Base-by-base conservation (phyloP, 129 eudicot genomes). In the Lactuca sativa region DNA sequence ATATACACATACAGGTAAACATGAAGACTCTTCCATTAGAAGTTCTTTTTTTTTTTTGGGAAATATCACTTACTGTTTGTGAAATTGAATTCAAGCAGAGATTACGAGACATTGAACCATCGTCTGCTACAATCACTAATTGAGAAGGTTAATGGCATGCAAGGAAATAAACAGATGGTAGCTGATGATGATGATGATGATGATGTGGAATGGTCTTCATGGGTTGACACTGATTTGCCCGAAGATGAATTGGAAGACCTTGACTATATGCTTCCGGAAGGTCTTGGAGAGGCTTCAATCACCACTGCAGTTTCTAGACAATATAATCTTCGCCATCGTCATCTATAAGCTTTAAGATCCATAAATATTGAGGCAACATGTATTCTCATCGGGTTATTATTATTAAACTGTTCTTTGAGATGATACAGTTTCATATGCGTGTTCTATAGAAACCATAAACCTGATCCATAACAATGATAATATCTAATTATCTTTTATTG, bases 51-150 rank as follows among this genome's bases (percentile, higher is more conserved):
- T 6, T 10, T 8, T 3, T 49, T 60, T 25, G 30, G 34, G n/a
- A 33, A 36, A 10, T 17, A 48, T 3, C 3, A 18, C 69, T 72
- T 40, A 31, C 8, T 62, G 31, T 18, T 3, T 30, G 33, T 53
- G 30, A 11, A 7, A 21, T 30, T 10, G 16, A 15, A 74, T 79
- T 61, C 21, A 57, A 9, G 76, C 81, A 91, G 97, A 54, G 95
- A 91, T 62, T 86, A 83, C 52, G 97, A 88, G 76, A 77, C 84
- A 33, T 38, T 86, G 66, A 88, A 91, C 69, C 88, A 86, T 81
- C 78, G 80, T 38, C 82, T 88, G 83, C 82, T 91, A 13, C 36
- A 67, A 56, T 57, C 73, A 9, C 41, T 91, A 14, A 78, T 81
- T 6, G 89, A 91, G 31, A 88, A 80, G 72, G 83, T 85, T 43